Evolutionary conservation across 768 basidiomycete genomes (phyloP), one percentile per base, ranked within the genome.

Genomic region (Mycena haematopus): DNA sequence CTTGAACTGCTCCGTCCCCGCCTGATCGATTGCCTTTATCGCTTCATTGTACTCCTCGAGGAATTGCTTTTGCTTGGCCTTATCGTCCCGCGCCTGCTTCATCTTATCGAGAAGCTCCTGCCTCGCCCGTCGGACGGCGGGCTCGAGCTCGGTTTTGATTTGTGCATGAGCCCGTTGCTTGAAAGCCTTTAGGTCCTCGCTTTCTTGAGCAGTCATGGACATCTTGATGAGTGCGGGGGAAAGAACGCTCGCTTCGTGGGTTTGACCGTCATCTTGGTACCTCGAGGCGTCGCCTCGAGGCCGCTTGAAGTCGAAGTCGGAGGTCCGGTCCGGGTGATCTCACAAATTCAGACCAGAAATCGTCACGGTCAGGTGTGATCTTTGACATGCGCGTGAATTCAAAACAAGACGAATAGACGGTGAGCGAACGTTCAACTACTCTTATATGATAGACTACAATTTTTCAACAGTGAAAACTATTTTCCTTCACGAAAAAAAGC

Each of bases 11-110:
- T 64, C 52, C 49, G 40, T 60, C 5, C 58, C 66, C 13, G 50
- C 55, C 44, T 56, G 51, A 25, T 67, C 66, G 27, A 67, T 45
- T 10, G 50, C 55, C 42, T 21, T 14, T 24, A 67, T 33, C 31
- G 62, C 52, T 33, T 63, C 62, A 19, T 63, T 67, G 56, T 64
- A 67, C 40, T 67, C 66, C 59, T 60, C 35, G 2, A 64, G 27
- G 49, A 42, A 60, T 35, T 52, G 56, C 52, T 55, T 33, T 46
- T 56, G 44, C 46, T 59, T 67, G 19, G 61, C 27, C 59, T 67
- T 63, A 51, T 63, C 66, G 29, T 64, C 57, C 22, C 57, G 47
- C 4, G 56, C 56, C 25, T 56, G 58, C 58, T 67, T 67, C 58
- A 67, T 58, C 58, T 64, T 63, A 25, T 64, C 45, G 0, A 61